Conservation (phyloP, 1,284 basidiomycete species). For the Sphaerobolus stellatus region DNA sequence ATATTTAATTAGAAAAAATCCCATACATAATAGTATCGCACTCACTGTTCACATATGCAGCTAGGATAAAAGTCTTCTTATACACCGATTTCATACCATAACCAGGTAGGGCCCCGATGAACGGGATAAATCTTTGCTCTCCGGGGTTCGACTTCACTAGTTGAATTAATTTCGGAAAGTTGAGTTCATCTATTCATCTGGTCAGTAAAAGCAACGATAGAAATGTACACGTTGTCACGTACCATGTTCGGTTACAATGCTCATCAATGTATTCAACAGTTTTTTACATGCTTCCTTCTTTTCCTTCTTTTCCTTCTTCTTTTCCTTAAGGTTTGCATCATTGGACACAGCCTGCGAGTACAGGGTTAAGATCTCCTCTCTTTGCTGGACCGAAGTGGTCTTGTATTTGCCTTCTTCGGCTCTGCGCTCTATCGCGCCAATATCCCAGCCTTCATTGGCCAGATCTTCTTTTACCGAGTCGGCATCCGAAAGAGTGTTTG, state of each 20-base stretch:
- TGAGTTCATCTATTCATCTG: neutral
- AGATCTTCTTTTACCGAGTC: too few species aligned
- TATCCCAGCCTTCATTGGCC: too few species aligned
- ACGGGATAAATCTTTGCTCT: slow-evolving; percentile 1
- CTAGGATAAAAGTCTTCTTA: slow-evolving; percentile 9
- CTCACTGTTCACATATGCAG: slow-evolving; percentile 8
- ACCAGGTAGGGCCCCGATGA: slow-evolving; percentile 1
- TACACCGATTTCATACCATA: slow-evolving; percentile 6
- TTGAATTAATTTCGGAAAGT: slow-evolving; percentile 1
- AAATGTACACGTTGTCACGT: neutral
- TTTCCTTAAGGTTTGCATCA: too few species aligned
- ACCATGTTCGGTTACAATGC: slow-evolving; percentile 11
- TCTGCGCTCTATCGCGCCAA: too few species aligned
- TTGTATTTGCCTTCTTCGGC: too few species aligned
- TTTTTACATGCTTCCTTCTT: neutral
- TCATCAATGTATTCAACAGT: neutral
- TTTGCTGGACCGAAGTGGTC: too few species aligned
- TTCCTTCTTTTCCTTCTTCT: too few species aligned
- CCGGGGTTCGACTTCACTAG: neutral
- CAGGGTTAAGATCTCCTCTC: too few species aligned
- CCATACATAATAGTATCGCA: too few species aligned
- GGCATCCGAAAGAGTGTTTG: too few species aligned
- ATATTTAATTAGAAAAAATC: neutral
- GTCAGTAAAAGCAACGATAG: neutral
- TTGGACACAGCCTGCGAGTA: too few species aligned